Base-by-base conservation (phyloP, 2,329 filamentous ascomycete species). In the Nemania diffusa region DNA sequence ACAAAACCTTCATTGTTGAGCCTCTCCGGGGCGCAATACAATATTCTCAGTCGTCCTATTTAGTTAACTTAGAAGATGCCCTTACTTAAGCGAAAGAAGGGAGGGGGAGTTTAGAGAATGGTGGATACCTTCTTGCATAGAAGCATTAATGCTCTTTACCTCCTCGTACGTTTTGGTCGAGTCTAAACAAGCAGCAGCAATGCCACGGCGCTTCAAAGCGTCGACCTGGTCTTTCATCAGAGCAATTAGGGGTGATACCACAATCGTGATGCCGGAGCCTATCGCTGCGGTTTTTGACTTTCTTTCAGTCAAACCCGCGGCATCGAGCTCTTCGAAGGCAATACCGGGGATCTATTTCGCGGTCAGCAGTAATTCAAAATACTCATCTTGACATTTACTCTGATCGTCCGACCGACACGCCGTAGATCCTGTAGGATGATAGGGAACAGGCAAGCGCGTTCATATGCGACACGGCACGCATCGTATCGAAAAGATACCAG, bases 211-310 rank as follows among this genome's bases (percentile, higher is more conserved):
- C 53, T 81, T 78, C 22, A 89, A 78, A 1, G 83, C 82, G 69
- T 89, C 86, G 0, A 87, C 85, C 69, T 89, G 87, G 67, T 89
- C 86, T 72, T 88, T 88, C 86, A 88, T 88, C 60, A 88, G 72
- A 1, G 85, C 85, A 58, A 88, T 85, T 2, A 88, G 75, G 0
- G 85, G 85, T 0, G 84, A 88, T 1, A 88, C 84, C 2, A 88
- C 84, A 5, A 88, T 80, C 1, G 85, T 88, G 68, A 88, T 82
- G 5, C 85, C 87, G 11, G 79, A 75, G 20, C 81, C 79, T 13
- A 56, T 51, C 9, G 57, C 29, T 29, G 57, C 44, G 32, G 42
- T 42, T 24, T 57, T 57, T 3, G 70, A 52, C 1, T 63, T 27
- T 6, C 53, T 52, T 20, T 46, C 27, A 6, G 66, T 67, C 6